Evolutionary conservation across 306 rosid species (phyloP).

Genomic region (Hippophae tibetana): DNA sequence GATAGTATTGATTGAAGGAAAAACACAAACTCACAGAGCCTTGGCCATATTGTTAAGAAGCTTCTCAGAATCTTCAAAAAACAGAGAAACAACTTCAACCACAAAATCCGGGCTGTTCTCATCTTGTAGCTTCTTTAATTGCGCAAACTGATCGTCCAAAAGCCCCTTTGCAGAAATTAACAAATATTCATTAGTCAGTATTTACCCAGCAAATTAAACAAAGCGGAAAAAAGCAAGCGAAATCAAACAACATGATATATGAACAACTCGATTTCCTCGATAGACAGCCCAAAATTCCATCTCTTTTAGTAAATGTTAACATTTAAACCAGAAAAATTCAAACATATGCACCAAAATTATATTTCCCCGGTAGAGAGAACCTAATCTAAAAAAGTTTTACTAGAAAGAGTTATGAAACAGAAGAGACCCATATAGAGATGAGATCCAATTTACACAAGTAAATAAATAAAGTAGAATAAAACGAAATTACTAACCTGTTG

Average conservation of each 20-base stretch:
- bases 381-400: not conserved
- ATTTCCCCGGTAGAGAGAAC: too few relatives aligned
- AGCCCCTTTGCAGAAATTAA: slow-evolving; percentile 35
- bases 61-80: slow-evolving; percentile 66
- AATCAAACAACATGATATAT: not conserved
- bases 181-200: not conserved
- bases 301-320: too few relatives aligned
- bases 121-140: slow-evolving; percentile 68
- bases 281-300: too few relatives aligned
- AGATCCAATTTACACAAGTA: not conserved
- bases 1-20: not conserved
- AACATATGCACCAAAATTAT: too few relatives aligned
- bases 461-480: not conserved
- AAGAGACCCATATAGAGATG: not conserved
- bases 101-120: slow-evolving; percentile 66
- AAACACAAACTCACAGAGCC: slow-evolving; percentile 36
- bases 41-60: slow-evolving; percentile 47
- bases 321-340: too few relatives aligned
- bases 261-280: too few relatives aligned
- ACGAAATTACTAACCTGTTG: slow-evolving; percentile 37
- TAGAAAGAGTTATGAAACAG: not conserved
- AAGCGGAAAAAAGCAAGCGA: not conserved
- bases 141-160: slow-evolving; percentile 67
- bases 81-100: slow-evolving; percentile 60
- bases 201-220: not conserved